Evolutionary conservation across 2,329 filamentous ascomycete genomes (phyloP).

Genomic region (Whalleya microplaca): DNA sequence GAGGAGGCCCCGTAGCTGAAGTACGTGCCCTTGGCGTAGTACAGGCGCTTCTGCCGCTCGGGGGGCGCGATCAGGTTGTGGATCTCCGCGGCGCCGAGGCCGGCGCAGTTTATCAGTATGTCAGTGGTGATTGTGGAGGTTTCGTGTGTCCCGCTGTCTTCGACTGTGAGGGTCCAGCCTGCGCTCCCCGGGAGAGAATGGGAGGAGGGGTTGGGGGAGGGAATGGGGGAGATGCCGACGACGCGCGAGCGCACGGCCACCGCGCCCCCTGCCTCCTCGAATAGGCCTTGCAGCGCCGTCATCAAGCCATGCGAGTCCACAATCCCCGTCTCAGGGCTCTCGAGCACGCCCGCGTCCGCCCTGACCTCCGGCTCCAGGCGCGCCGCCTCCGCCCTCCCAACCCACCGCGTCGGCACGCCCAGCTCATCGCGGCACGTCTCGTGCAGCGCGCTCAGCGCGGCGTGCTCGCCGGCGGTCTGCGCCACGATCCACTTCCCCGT

Average conservation of each 20-base stretch:
- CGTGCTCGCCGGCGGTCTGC: constrained; percentile 72
- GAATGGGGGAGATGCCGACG: constrained; percentile 57
- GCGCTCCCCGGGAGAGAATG: constrained; percentile 46
- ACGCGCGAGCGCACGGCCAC: constrained; percentile 73
- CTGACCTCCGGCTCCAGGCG: constrained; percentile 74
- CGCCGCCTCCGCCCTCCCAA: constrained; percentile 64
- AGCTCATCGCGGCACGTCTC: constrained; percentile 44
- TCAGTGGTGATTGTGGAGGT: constrained; percentile 69
- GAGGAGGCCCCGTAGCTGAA: constrained; percentile 75
- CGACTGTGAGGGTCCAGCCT: constrained; percentile 74
- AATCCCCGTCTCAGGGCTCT: constrained; percentile 85
- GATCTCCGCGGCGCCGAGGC: constrained; percentile 74
- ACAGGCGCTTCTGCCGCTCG: constrained; percentile 60
- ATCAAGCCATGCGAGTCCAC: constrained; percentile 86
- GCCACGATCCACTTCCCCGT: constrained; percentile 96
- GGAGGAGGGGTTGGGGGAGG: constrained; percentile 32
- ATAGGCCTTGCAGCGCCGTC: constrained; percentile 75
- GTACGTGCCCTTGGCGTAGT: constrained; percentile 94
- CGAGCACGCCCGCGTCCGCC: constrained; percentile 74
- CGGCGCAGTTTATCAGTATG: constrained; percentile 83
- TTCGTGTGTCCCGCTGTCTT: constrained; percentile 50
- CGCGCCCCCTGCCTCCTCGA: constrained; percentile 77
- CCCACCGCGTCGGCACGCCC: constrained; percentile 72
- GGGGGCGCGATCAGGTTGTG: constrained; percentile 79
- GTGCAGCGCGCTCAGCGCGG: constrained; percentile 60